Evolutionary conservation across 2,329 filamentous ascomycete species (phyloP), one percentile per base, ranked within the genome.

Genomic region (Leptographium radiaticola): DNA sequence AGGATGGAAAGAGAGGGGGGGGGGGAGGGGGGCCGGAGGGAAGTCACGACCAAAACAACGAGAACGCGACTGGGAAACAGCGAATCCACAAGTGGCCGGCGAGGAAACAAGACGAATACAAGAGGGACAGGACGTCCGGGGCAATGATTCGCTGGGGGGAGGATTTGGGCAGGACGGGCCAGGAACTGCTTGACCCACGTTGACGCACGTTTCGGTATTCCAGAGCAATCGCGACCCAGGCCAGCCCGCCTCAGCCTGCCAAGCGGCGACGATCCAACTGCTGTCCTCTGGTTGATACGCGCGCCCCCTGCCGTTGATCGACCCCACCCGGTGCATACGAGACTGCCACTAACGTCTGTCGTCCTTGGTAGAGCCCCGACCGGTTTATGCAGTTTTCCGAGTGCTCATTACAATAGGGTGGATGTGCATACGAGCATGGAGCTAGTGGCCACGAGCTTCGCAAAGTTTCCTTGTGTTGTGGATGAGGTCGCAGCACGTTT

Each of bases 131-230:
- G 16, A n/a, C 16, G 16, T 4, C 6, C 13, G 2, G 18, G 13
- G 1, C 31, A 11, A 18, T 51, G 6, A 52, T 52, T 52, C 42
- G 50, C 33, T 39, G n/a, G 16, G 25, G 25, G 25, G 2, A 25
- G 25, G 5, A 3, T 25, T 25, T 25, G 25, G 49, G n/a, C 7
- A 13, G 10, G 10, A 13, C 7, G 20, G 1, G 47, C 34, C 31
- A n/a, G 11, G 6, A 42, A 18, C 20, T 15, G 33, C 25, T 8
- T n/a, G 15, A 31, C 6, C 13, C 30, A 47, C 9, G 38, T 42
- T 45, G 49, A 51, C 49, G 50, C 50, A 45, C 42, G 31, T 45
- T 46, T 52, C 50, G 50, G 50, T 52, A 52, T 52, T 45, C 49
- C 12, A 52, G 20, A 31, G 33, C 39, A 52, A 33, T 25, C 31